phyloP scores from a whole-genome alignment of 192 early-diverging fungal species.

The Chytriomyces sp. region DNA sequence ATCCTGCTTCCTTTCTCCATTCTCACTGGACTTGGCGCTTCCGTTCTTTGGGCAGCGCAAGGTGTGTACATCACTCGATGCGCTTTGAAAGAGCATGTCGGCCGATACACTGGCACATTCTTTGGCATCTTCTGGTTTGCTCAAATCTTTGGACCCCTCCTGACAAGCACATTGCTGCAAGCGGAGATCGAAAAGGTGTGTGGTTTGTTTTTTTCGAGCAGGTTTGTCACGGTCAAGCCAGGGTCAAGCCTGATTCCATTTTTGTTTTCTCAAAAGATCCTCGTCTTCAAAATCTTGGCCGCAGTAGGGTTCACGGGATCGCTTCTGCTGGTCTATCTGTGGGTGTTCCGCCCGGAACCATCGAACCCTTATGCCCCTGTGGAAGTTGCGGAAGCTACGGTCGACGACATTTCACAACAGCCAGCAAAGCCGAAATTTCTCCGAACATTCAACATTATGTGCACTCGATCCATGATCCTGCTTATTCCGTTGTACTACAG shows the following conservation, averaged over 20 bases:
- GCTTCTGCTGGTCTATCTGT: constrained; percentile 15
- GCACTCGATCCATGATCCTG: constrained; percentile 30
- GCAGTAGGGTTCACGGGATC: constrained; percentile 23
- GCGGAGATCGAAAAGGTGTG: constrained; percentile 25
- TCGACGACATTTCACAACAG: neutral
- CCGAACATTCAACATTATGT: constrained; percentile 24
- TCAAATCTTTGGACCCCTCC: constrained; percentile 27
- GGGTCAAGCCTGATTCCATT: neutral
- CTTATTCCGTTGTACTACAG: constrained; percentile 29
- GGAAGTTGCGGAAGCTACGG: neutral
- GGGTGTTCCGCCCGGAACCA: constrained; percentile 29
- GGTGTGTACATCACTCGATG: constrained; percentile 37
- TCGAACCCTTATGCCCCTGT: constrained; percentile 8
- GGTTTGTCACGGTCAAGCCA: too few species aligned
- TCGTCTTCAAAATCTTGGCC: constrained; percentile 26
- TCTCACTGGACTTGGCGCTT: constrained; percentile 30
- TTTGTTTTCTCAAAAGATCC: neutral
- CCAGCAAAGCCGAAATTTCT: constrained; percentile 11
- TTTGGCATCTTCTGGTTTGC: constrained; percentile 38
- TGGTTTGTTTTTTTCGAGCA: neutral
- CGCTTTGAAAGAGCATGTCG: constrained; percentile 10
- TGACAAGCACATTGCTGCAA: constrained; percentile 20
- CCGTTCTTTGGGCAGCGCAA: constrained; percentile 38
- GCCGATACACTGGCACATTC: constrained; percentile 35
- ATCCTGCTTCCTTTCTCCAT: constrained; percentile 26